phyloP scores from a whole-genome alignment of 192 early-diverging fungal species.

The Mortierella alpina region DNA sequence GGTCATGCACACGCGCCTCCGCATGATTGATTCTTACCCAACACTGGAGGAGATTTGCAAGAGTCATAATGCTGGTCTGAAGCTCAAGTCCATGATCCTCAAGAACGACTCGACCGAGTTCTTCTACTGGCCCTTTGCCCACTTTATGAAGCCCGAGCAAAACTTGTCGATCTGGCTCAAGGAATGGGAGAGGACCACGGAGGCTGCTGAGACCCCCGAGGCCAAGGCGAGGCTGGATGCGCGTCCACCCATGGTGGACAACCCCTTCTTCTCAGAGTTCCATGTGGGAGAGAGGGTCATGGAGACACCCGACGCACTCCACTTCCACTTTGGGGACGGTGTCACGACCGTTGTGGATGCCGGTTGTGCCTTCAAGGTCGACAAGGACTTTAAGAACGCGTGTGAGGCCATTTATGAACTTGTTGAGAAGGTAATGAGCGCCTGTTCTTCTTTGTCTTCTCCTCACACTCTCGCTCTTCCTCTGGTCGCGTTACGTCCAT shows the following conservation, averaged over 20 bases:
- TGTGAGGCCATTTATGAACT: conserved; percentile 13
- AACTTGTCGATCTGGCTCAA: conserved; percentile 52
- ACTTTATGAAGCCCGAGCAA: conserved; percentile 6
- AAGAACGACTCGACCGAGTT: conserved; percentile 38
- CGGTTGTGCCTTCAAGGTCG: conserved; percentile 24
- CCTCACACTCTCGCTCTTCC: too few relatives aligned
- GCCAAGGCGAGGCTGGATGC: neutral
- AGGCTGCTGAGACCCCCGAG: conserved; percentile 1
- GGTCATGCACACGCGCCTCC: conserved; percentile 26
- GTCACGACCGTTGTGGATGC: conserved; percentile 5
- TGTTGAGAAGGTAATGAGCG: conserved; percentile 17
- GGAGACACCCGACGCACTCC: conserved; percentile 26
- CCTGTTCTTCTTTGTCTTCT: too few relatives aligned
- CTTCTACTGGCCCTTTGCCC: conserved; percentile 56
- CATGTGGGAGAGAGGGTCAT: conserved; percentile 5
- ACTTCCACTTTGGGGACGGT: conserved; percentile 35
- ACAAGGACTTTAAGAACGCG: conserved; percentile 29
- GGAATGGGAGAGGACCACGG: conserved; percentile 35
- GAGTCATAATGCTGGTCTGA: conserved; percentile 9
- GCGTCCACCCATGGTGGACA: conserved; percentile 17
- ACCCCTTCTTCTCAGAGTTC: conserved; percentile 32
- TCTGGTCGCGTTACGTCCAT: too few relatives aligned
- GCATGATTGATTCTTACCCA: conserved; percentile 30
- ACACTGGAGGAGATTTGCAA: neutral
- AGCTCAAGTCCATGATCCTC: conserved; percentile 15